These are phyloP conservation scores for Cylindrodendrum hubeiense DNA, from an alignment of 2,329 filamentous ascomycete species.

Conservation along the genomic window DNA sequence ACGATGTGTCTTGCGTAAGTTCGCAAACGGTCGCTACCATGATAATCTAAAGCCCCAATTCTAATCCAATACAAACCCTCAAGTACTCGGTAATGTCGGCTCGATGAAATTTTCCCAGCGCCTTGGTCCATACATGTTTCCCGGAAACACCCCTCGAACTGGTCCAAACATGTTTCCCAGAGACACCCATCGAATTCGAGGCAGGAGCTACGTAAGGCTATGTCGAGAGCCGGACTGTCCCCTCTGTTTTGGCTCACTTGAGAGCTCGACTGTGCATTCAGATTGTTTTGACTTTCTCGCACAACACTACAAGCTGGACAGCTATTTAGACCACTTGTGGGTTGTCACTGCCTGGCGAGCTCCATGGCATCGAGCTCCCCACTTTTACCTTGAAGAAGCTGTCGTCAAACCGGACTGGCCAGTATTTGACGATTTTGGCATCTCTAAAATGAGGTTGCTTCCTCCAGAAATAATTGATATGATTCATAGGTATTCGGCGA, in stretches of 20 bases:
- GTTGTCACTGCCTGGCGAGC: slow-evolving; percentile 17
- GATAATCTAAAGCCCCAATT: background rate
- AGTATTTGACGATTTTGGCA: slow-evolving; percentile 1
- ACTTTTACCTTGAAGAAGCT: slow-evolving; percentile 13
- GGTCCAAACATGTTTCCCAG: slow-evolving; percentile 19
- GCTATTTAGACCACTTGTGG: slow-evolving; percentile 19
- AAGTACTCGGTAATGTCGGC: slow-evolving; percentile 19
- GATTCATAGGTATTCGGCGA: slow-evolving; percentile 15
- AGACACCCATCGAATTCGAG: slow-evolving; percentile 7
- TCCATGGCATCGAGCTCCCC: slow-evolving; percentile 23
- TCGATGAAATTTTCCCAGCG: slow-evolving; percentile 14
- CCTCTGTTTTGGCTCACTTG: slow-evolving; percentile 17
- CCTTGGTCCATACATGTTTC: slow-evolving; percentile 18
- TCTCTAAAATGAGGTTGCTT: slow-evolving; percentile 11
- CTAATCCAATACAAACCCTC: background rate
- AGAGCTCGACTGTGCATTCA: slow-evolving; percentile 20
- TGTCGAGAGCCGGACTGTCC: slow-evolving; percentile 24
- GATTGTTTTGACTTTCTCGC: slow-evolving; percentile 24
- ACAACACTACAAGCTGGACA: slow-evolving; percentile 4
- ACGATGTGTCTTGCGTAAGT: slow-evolving; percentile 16
- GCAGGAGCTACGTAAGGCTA: background rate
- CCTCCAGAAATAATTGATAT: slow-evolving; percentile 22
- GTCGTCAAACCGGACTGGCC: slow-evolving; percentile 3
- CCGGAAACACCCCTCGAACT: too few relatives aligned
- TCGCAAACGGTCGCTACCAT: background rate